Evolutionary conservation across 2,329 filamentous ascomycete species (phyloP), one percentile per base, ranked within the genome.

Genomic region (Trichoderma koningii): DNA sequence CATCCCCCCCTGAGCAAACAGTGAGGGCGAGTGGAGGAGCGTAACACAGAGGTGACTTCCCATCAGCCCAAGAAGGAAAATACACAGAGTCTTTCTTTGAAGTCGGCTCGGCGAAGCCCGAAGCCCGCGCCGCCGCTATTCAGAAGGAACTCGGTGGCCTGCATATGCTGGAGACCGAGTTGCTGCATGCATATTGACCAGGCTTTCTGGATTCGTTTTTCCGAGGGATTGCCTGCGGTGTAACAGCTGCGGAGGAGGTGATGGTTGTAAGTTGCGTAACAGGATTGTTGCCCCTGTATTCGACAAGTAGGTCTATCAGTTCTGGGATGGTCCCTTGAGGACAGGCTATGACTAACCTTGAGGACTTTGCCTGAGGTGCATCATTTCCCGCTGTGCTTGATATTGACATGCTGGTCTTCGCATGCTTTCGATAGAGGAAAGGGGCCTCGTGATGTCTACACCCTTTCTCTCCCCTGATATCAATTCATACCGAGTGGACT

Each of bases 51-150:
- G 15, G 52, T 14, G 30, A 51, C 52, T 42, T 55, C 51, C 61
- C 44, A 44, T 56, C 51, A n/a, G 2, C 50, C 48, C 50, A 52
- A 26, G 50, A 17, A 30, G 55, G 50, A 17, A 30, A 55, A 42
- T 42, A 26, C 30, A 42, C 57, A 61, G 51, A 14, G 10, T 19
- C n/a, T 19, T 47, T 19, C n/a, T 19, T 47, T 50, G 1, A 9
- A 21, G 61, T 45, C 59, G 53, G 50, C 59, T 47, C 59, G 59
- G 59, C 59, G 50, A 63, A 34, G 26, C 50, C 50, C 59, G 50
- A 30, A 19, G 26, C 9, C 59, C 41, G 59, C 59, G 28, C 55
- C 7, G 51, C 17, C 17, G 34, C 34, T 14, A 17, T 48, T 28
- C 55, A 21, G 12, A 34, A 23, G 21, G 17, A 47, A 10, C 14